A percentile compares a stretch with the other conserved stretches of the same genome.
phyloP scores from a whole-genome alignment of 1,139 yeast species.

The Pichia sp. region DNA sequence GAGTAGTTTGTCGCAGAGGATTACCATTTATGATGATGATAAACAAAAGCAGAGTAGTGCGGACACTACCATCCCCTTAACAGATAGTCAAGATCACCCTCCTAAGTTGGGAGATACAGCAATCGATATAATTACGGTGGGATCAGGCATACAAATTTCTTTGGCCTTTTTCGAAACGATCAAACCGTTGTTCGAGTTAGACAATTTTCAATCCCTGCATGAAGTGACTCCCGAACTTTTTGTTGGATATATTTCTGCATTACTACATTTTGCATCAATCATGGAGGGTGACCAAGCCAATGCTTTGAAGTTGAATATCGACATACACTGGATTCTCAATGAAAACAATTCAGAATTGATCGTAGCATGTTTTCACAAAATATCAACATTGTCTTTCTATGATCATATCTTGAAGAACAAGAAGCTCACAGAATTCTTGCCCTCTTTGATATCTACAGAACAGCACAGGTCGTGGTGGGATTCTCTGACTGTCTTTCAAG shows the following conservation, averaged over 20 bases:
- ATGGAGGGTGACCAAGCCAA: neutral
- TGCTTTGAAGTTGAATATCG: conserved; percentile 5
- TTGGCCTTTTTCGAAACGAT: neutral
- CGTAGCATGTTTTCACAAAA: neutral
- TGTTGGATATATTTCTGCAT: conserved; percentile 4
- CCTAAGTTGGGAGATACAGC: neutral
- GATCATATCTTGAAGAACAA: neutral
- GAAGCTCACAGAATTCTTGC: neutral
- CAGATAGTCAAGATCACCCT: no score
- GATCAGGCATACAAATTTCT: neutral
- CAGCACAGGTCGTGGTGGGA: conserved; percentile 9
- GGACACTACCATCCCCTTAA: no score
- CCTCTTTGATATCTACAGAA: neutral
- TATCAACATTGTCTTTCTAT: neutral
- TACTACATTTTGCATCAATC: conserved; percentile 7
- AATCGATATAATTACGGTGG: neutral
- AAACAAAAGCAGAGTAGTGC: no score
- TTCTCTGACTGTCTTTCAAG: conserved; percentile 9
- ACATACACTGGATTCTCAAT: conserved; percentile 13
- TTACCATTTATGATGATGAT: neutral
- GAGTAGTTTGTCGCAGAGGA: neutral
- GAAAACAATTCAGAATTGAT: conserved; percentile 4
- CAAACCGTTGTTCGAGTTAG: neutral
- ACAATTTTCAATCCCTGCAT: neutral
- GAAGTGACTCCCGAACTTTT: neutral